Conservation (phyloP, 2,329 filamentous ascomycete genomes). For the Fusarium armeniacum region DNA sequence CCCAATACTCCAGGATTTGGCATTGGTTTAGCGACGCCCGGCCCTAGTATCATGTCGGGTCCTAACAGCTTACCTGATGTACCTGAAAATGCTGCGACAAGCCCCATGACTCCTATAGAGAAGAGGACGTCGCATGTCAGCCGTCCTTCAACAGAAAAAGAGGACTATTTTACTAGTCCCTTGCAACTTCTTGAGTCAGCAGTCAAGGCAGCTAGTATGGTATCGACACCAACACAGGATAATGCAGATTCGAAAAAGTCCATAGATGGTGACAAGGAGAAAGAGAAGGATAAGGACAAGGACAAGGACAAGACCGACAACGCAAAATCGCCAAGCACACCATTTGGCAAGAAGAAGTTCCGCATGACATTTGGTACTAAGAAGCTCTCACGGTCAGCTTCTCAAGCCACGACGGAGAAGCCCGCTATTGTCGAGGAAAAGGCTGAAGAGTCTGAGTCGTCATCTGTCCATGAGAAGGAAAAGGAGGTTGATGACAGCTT, state of each 20-base stretch:
- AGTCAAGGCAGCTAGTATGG: conserved; percentile 63
- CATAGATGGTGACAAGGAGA: conserved; percentile 62
- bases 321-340: conserved; percentile 69
- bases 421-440: conserved; percentile 82
- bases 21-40: conserved; percentile 83
- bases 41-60: conserved; percentile 46
- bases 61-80: conserved; percentile 60
- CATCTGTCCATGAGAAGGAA: conserved; percentile 76
- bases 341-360: conserved; percentile 92
- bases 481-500: conserved; percentile 83
- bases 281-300: conserved; percentile 64
- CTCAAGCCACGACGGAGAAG: conserved; percentile 74
- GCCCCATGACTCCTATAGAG: conserved; percentile 64
- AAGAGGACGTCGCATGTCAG: conserved; percentile 69
- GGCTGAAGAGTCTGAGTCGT: conserved; percentile 74
- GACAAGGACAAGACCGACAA: conserved; percentile 64
- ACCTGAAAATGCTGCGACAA: conserved; percentile 62
- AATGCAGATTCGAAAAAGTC: conserved; percentile 65
- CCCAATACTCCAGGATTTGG: conserved; percentile 81
- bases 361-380: conserved; percentile 87
- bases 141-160: conserved; percentile 72
- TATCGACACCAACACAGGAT: conserved; percentile 61
- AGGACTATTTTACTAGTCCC: conserved; percentile 83
- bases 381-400: conserved; percentile 80
- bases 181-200: conserved; percentile 64